phyloP scores from a whole-genome alignment of 257 asterid species.

The Solanum commersonii region DNA sequence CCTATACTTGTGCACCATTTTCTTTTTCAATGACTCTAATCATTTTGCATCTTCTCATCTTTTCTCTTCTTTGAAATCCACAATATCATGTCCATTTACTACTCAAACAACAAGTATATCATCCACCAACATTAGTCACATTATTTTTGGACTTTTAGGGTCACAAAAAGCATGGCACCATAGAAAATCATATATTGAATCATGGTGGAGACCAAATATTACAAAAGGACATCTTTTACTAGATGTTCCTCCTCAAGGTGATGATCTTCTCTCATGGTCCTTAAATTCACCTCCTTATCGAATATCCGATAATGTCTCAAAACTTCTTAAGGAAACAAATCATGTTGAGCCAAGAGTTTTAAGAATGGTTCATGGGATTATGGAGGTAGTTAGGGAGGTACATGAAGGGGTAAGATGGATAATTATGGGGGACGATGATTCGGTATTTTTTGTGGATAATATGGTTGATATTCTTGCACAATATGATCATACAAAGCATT shows the following conservation, averaged over 20 bases:
- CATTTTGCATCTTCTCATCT: neutral
- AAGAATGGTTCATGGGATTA: constrained; percentile 19
- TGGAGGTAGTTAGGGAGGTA: constrained; percentile 19
- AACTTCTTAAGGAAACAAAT: neutral
- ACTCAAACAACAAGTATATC: neutral
- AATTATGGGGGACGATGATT: constrained; percentile 27
- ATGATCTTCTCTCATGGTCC: constrained; percentile 21
- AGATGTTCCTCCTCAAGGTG: constrained; percentile 8
- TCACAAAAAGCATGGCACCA: constrained; percentile 8
- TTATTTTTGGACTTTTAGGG: constrained; percentile 15
- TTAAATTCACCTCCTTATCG: constrained; percentile 7
- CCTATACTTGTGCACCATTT: neutral
- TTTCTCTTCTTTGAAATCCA: neutral
- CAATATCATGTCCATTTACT: neutral
- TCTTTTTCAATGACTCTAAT: neutral
- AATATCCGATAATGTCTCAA: constrained; percentile 3
- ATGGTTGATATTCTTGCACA: constrained; percentile 8
- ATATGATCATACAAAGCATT: constrained; percentile 20
- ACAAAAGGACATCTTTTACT: constrained; percentile 15
- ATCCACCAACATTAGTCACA: neutral
- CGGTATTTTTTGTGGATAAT: constrained; percentile 19
- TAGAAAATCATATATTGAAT: constrained; percentile 12
- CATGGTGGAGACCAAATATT: constrained; percentile 25
- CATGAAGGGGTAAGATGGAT: constrained; percentile 18
- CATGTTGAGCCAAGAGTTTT: neutral